Percentiles rank a stretch among this genome's conserved stretches.
Evolutionary conservation across 768 basidiomycete genomes (phyloP).

Genomic region (Neoboletus subvelutipes): DNA sequence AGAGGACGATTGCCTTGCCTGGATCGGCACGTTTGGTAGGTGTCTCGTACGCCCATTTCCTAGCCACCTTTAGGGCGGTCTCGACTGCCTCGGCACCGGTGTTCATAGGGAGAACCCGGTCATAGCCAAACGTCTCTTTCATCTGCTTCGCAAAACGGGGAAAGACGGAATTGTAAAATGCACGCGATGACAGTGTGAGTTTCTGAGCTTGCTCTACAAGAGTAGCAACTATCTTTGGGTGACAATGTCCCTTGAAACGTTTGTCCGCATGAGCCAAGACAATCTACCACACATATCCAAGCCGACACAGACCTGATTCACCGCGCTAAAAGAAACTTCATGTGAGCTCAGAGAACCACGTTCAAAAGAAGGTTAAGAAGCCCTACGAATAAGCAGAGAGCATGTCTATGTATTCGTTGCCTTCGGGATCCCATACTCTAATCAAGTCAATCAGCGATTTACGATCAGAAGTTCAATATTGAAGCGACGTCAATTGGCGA

Average conservation of each 20-base stretch:
- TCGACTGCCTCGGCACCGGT: slow-evolving; percentile 99
- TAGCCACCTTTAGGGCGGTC: slow-evolving; percentile 90
- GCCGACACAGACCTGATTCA: slow-evolving; percentile 68
- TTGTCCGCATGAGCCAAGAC: slow-evolving; percentile 13
- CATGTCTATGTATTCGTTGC: slow-evolving; percentile 96
- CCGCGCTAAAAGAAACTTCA: slow-evolving; percentile 51
- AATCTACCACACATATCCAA: slow-evolving; percentile 8
- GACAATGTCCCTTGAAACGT: slow-evolving; percentile 77
- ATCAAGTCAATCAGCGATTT: slow-evolving; percentile 3
- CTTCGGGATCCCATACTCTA: slow-evolving; percentile 93
- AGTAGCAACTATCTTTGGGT: slow-evolving; percentile 81
- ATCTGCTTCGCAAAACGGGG: slow-evolving; percentile 87
- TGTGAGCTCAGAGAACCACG: slow-evolving; percentile 4
- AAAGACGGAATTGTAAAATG: slow-evolving; percentile 93
- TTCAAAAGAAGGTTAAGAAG: slow-evolving; percentile 13
- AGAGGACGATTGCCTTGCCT: slow-evolving; percentile 83
- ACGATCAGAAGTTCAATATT: background rate
- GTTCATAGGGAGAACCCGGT: slow-evolving; percentile 98
- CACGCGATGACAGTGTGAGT: slow-evolving; percentile 91
- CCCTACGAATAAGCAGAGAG: slow-evolving; percentile 93
- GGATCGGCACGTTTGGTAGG: slow-evolving; percentile 47
- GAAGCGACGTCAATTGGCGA: slow-evolving; percentile 25
- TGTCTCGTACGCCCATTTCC: slow-evolving; percentile 98
- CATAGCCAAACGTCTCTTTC: slow-evolving; percentile 83
- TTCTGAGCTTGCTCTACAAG: slow-evolving; percentile 83